Percentiles rank a stretch among this genome's conserved stretches.
Conservation (phyloP, 2,329 filamentous ascomycete species). For the Penicillium sp. region DNA sequence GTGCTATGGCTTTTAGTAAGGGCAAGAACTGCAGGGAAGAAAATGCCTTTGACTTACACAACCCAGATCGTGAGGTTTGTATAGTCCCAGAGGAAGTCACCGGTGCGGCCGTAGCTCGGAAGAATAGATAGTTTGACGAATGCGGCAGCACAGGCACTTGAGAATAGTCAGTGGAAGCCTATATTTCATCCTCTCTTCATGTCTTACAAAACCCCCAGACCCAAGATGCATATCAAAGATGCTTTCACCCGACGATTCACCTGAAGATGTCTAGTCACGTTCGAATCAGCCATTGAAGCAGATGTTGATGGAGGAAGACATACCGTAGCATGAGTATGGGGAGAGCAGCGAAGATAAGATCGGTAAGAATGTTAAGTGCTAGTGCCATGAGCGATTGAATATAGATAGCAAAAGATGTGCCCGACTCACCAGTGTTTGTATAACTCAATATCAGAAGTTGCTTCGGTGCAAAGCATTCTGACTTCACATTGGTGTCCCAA, state of each 20-base stretch:
- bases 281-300: neutral
- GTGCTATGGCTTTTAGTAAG: slow-evolving; percentile 8
- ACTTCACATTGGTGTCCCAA: slow-evolving; percentile 46
- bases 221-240: slow-evolving; percentile 40
- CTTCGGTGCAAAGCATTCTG: slow-evolving; percentile 45
- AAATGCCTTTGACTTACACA: slow-evolving; percentile 18
- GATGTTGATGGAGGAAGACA: neutral
- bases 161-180: neutral
- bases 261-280: slow-evolving; percentile 31
- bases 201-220: slow-evolving; percentile 46
- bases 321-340: slow-evolving; percentile 44
- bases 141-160: slow-evolving; percentile 42
- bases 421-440: slow-evolving; percentile 35
- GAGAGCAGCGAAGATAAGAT: slow-evolving; percentile 44
- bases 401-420: too few species aligned
- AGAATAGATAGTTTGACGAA: slow-evolving; percentile 47
- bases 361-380: slow-evolving; percentile 43
- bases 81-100: slow-evolving; percentile 50
- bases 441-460: slow-evolving; percentile 49
- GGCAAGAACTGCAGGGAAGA: neutral
- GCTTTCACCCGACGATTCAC: slow-evolving; percentile 42
- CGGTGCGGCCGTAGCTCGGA: slow-evolving; percentile 40
- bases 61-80: slow-evolving; percentile 53
- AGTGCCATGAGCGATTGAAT: neutral
- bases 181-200: neutral